Conservation (phyloP, 129 eudicot genomes). For the Lactuca sativa region DNA sequence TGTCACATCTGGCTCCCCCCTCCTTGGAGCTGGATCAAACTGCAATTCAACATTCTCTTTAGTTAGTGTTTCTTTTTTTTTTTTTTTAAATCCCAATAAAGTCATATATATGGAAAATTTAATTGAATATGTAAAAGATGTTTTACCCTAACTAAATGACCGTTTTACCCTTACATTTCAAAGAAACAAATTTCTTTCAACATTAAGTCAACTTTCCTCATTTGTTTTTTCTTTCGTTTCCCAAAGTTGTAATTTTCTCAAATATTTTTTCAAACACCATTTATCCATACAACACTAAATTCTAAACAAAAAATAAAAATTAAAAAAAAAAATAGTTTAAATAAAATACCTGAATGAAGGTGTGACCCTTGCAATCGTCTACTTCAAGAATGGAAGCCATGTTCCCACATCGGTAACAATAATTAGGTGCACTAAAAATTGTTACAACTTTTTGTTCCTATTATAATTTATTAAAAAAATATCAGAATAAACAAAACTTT, state of each 20-base stretch:
- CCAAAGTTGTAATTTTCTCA: no score
- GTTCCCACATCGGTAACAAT: slow-evolving; percentile 89
- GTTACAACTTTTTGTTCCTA: slow-evolving; percentile 95
- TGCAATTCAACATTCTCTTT: slow-evolving; percentile 33
- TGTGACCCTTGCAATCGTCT: slow-evolving; percentile 82
- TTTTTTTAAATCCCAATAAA: no score
- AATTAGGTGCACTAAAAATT: slow-evolving; percentile 87
- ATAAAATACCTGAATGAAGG: slow-evolving; percentile 77
- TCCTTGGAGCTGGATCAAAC: slow-evolving; percentile 92
- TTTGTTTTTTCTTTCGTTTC: no score
- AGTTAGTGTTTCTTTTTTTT: not conserved
- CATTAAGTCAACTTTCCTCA: no score
- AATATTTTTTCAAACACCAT: no score
- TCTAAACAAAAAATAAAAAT: no score
- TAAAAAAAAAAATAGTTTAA: slow-evolving; percentile 13
- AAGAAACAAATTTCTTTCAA: no score
- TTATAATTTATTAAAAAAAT: not conserved
- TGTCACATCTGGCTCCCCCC: slow-evolving; percentile 88
- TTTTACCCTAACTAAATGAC: no score
- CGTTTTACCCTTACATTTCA: no score
- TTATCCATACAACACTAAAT: no score
- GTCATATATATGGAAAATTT: no score
- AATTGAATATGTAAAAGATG: no score
- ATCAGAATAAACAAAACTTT: not conserved
- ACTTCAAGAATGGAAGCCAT: slow-evolving; percentile 91